A percentile compares a stretch with the other conserved stretches of the same genome.
Evolutionary conservation across 352 stramenopile species (phyloP).

Genomic region (Aphanomyces invadans): DNA sequence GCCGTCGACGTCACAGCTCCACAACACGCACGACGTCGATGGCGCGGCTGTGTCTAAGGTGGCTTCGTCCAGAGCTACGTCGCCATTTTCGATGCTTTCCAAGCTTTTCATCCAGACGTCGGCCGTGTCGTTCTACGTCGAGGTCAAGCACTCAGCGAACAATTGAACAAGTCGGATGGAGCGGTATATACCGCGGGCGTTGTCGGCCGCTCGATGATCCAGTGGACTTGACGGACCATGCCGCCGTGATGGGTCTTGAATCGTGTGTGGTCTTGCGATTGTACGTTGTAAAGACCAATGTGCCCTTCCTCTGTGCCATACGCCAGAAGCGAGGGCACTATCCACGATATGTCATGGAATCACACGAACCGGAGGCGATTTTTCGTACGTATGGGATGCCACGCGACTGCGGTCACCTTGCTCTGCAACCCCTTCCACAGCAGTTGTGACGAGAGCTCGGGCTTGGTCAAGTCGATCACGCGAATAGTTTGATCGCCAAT

Average conservation of each 20-base stretch:
- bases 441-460: conserved; percentile 41
- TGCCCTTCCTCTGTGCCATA: conserved; percentile 69
- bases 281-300: conserved; percentile 48
- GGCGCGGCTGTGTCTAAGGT: neutral
- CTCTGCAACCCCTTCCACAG: conserved; percentile 75
- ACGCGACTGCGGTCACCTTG: conserved; percentile 59
- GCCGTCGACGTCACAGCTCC: conserved; percentile 7
- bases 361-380: neutral
- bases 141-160: neutral
- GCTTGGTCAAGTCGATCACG: conserved; percentile 28
- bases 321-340: conserved; percentile 30
- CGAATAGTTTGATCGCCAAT: conserved; percentile 72
- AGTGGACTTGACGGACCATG: conserved; percentile 41
- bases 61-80: neutral
- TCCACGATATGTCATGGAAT: neutral
- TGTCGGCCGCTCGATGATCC: conserved; percentile 28
- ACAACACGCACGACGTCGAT: neutral
- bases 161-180: too few relatives aligned
- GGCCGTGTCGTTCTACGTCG: neutral
- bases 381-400: conserved; percentile 46
- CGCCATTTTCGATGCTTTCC: conserved; percentile 6
- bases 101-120: conserved; percentile 7
- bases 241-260: conserved; percentile 38
- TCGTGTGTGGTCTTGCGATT: conserved; percentile 44
- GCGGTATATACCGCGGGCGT: neutral